phyloP scores from a whole-genome alignment of 2,329 filamentous ascomycete genomes.

The Colletotrichum tropicicola region DNA sequence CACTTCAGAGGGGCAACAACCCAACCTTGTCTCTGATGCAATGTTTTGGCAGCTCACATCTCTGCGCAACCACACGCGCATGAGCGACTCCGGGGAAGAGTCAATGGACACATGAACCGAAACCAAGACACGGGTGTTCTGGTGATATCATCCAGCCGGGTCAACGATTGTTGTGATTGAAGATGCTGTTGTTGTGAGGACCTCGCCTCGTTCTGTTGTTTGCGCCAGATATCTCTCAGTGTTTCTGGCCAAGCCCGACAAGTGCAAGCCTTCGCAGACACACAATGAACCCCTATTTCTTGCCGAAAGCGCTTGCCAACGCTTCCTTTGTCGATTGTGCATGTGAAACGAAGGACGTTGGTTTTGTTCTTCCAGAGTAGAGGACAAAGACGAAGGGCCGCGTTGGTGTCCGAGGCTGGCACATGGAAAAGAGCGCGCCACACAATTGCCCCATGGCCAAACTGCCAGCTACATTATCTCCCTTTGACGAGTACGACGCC shows the following conservation, averaged over 20 bases:
- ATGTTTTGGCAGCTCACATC: constrained; percentile 11
- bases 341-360: constrained; percentile 11
- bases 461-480: background rate
- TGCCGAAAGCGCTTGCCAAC: background rate
- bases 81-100: constrained; percentile 22
- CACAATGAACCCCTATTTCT: background rate
- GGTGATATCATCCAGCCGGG: background rate
- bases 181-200: background rate
- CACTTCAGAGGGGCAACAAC: too few relatives aligned
- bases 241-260: background rate
- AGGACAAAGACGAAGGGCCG: constrained; percentile 12
- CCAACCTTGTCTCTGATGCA: too few relatives aligned
- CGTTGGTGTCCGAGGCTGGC: background rate
- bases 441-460: background rate
- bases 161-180: constrained; percentile 13
- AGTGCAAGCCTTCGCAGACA: background rate
- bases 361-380: background rate
- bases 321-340: constrained; percentile 14
- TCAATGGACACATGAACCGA: background rate
- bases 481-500: background rate
- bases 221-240: background rate
- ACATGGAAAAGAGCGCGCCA: background rate
- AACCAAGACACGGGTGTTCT: constrained; percentile 13
- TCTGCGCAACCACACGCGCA: constrained; percentile 22
- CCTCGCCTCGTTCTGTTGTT: background rate